A percentile compares a stretch with the other conserved stretches of the same genome.
These are phyloP conservation scores for Botrytis squamosa DNA, from an alignment of 2,329 filamentous ascomycete species.

Conservation along the genomic window DNA sequence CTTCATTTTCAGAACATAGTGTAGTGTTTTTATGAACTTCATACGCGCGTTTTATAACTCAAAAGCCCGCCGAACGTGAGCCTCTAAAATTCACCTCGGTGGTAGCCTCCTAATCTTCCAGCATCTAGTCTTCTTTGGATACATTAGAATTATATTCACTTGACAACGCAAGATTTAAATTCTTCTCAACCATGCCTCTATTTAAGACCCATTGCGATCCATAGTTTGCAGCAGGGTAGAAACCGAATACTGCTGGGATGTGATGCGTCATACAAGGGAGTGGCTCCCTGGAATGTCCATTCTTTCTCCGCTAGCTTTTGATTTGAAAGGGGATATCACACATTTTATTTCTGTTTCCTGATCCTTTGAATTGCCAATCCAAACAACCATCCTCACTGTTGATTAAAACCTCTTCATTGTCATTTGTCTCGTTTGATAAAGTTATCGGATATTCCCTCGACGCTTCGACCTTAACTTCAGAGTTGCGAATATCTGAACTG, in stretches of 20 bases:
- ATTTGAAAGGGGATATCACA: neutral
- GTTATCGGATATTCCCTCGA: no score
- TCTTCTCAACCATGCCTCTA: neutral
- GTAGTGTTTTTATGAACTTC: neutral
- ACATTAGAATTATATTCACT: neutral
- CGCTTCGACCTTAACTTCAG: no score
- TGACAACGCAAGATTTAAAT: neutral
- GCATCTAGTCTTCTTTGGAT: neutral
- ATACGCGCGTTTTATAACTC: neutral
- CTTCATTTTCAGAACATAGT: neutral
- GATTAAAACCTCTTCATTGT: neutral
- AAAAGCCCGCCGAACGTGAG: fast-evolving
- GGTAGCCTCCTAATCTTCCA: fast-evolving
- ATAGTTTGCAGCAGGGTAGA: neutral
- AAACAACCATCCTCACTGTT: neutral
- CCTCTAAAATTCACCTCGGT: neutral
- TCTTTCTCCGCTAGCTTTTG: neutral
- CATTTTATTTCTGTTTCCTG: neutral
- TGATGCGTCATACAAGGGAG: no score
- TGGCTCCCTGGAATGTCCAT: no score
- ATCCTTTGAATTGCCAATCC: neutral
- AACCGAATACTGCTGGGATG: no score
- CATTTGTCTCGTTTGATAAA: neutral
- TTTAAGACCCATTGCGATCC: neutral
- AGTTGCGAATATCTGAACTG: no score